Evolutionary conservation across 208 protist species (phyloP), one percentile per base, ranked within the genome.

Genomic region (Trypanosoma theileri): DNA sequence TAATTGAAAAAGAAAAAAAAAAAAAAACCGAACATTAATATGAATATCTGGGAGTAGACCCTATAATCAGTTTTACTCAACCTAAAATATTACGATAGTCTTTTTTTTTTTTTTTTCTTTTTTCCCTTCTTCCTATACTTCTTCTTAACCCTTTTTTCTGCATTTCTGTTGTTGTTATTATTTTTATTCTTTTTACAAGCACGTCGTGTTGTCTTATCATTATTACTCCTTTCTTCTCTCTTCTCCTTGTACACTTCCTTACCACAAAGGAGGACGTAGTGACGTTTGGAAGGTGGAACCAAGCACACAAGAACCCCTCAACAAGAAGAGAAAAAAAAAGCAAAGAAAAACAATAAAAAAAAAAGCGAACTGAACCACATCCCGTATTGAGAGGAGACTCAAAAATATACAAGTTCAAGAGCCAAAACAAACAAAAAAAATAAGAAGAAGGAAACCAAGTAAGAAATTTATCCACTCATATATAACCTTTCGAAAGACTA

Each of bases 211-310:
- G 28, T 35, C 28, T 35, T 44, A 12, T 44, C n/a, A 21, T 60
- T 69, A 56, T 62, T 28, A 16, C 9, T 61, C 55, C 54, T 59
- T 71, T 53, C 57, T 61, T 28, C 31, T 59, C 46, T 59, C 14
- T 40, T 26, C 24, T 51, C 28, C 28, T 65, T 70, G 12, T 52
- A 35, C 28, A 35, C 28, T 35, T 35, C 6, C 28, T 35, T 6
- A 35, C 6, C 28, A 35, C 28, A 35, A 35, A 35, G 28, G 28
- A 35, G 28, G 28, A 35, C 28, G 28, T 35, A 35, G 28, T 35
- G 28, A 35, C 28, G 28, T 35, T 35, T 35, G 28, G 28, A 35
- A 6, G 28, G 28, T 35, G 28, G 28, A 35, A 35, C 28, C 28
- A 35, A 35, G 28, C 6, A 1, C 28, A 35, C 28, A 35, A 35